Evolutionary conservation across 73 alveolate genomes (phyloP).

Genomic region (Symbiodinium natans): DNA sequence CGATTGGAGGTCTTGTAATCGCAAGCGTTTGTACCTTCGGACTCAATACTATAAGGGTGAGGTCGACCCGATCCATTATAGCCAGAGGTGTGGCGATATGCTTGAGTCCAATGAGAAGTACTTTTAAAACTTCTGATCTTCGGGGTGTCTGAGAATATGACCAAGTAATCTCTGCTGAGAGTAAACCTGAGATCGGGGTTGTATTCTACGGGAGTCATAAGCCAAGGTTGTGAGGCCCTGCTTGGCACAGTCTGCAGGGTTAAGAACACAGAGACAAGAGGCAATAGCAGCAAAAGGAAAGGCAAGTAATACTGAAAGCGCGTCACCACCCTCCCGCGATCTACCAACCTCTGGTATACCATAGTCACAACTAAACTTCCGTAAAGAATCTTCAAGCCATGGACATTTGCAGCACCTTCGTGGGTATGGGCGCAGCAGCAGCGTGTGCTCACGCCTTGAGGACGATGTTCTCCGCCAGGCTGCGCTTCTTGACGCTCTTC

Average conservation of each 20-base stretch:
- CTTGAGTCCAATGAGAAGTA: background rate
- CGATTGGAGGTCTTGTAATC: background rate
- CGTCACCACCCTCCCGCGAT: too few relatives aligned
- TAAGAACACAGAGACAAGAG: background rate
- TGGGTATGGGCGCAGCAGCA: background rate
- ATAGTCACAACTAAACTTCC: background rate
- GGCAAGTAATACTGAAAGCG: too few relatives aligned
- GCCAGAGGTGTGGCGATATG: background rate
- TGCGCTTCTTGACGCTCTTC: background rate
- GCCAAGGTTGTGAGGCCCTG: too few relatives aligned
- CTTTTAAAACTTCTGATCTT: too few relatives aligned
- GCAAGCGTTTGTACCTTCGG: background rate
- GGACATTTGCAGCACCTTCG: background rate
- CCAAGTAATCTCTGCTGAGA: too few relatives aligned
- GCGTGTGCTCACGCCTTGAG: background rate
- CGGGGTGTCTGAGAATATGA: too few relatives aligned
- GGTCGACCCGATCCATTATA: too few relatives aligned
- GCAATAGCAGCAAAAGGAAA: background rate
- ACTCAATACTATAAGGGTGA: too few relatives aligned
- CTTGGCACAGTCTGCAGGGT: too few relatives aligned
- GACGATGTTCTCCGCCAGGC: background rate
- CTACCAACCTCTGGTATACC: too few relatives aligned
- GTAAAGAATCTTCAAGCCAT: background rate
- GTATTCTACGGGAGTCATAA: too few relatives aligned
- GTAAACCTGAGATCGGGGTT: too few relatives aligned